phyloP scores from a whole-genome alignment of 345 rosid genomes.

The Geranium rotundifolium region DNA sequence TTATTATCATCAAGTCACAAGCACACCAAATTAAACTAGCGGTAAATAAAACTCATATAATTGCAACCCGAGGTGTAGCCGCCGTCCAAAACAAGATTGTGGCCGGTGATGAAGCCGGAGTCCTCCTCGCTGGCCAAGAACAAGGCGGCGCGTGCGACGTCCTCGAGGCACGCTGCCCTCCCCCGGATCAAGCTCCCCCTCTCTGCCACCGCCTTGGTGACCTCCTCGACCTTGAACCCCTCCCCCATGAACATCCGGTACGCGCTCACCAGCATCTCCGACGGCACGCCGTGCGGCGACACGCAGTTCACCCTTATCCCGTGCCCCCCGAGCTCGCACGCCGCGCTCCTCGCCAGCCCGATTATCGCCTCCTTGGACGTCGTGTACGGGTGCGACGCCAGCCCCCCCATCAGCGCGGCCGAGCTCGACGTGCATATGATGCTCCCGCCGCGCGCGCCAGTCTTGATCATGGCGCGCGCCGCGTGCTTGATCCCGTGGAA shows the following conservation, averaged over 20 bases:
- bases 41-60: constrained; percentile 40
- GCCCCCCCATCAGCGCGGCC: constrained; percentile 65
- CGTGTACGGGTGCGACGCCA: constrained; percentile 63
- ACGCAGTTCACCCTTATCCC: constrained; percentile 71
- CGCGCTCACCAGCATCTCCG: constrained; percentile 63
- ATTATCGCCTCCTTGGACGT: constrained; percentile 59
- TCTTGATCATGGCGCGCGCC: constrained; percentile 54
- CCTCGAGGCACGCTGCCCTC: constrained; percentile 42
- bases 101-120: constrained; percentile 57
- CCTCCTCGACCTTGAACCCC: constrained; percentile 33
- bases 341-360: constrained; percentile 43
- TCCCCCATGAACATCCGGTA: constrained; percentile 31
- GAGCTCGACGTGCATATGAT: constrained; percentile 80
- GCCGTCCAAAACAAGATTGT: constrained; percentile 71
- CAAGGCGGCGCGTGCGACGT: constrained; percentile 58
- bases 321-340: constrained; percentile 63
- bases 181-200: constrained; percentile 57
- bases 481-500: constrained; percentile 77
- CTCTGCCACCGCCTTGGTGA: constrained; percentile 36
- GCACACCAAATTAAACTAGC: too few species aligned
- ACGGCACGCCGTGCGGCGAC: constrained; percentile 85
- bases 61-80: constrained; percentile 53
- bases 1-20: too few species aligned
- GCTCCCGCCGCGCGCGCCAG: constrained; percentile 40
- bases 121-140: constrained; percentile 62